Percentiles rank a stretch among this genome's conserved stretches.
Evolutionary conservation across 2,329 filamentous ascomycete species (phyloP).

Genomic region (Bisporella sp.): DNA sequence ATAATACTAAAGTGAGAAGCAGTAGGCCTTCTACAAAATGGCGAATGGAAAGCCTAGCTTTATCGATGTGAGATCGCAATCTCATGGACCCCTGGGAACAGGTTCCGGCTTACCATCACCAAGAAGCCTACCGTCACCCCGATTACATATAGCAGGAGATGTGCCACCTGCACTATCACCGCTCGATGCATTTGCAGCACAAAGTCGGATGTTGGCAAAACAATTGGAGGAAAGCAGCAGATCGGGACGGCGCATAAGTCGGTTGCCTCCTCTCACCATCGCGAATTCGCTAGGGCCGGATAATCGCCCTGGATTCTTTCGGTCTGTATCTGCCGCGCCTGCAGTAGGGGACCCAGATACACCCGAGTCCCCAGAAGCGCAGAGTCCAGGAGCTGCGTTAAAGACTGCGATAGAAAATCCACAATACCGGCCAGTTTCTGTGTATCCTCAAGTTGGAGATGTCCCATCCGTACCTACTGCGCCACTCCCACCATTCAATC

Average conservation of each 20-base stretch:
- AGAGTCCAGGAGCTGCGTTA: constrained; percentile 38
- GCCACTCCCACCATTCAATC: constrained; percentile 10
- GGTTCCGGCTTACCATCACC: constrained; percentile 17
- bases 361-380: constrained; percentile 8
- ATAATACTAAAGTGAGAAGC: neutral
- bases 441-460: constrained; percentile 59
- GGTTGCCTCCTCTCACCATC: constrained; percentile 75
- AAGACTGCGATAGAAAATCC: constrained; percentile 48
- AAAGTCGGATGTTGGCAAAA: constrained; percentile 80
- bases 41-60: constrained; percentile 20
- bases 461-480: constrained; percentile 6
- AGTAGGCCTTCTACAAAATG: constrained; percentile 15
- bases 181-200: constrained; percentile 88
- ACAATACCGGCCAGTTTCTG: constrained; percentile 57
- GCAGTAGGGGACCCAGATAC: constrained; percentile 30
- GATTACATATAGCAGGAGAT: constrained; percentile 70
- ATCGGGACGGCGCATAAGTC: constrained; percentile 72
- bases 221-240: constrained; percentile 75
- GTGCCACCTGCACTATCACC: constrained; percentile 87
- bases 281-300: constrained; percentile 72
- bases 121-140: constrained; percentile 47
- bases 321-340: constrained; percentile 59
- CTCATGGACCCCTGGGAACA: constrained; percentile 18
- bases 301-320: constrained; percentile 74
- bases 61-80: constrained; percentile 26